Percentiles rank a stretch among this genome's conserved stretches.
These are phyloP conservation scores for Thermothielavioides terrestris DNA, from an alignment of 495 filamentous ascomycete genomes.

Conservation along the genomic window DNA sequence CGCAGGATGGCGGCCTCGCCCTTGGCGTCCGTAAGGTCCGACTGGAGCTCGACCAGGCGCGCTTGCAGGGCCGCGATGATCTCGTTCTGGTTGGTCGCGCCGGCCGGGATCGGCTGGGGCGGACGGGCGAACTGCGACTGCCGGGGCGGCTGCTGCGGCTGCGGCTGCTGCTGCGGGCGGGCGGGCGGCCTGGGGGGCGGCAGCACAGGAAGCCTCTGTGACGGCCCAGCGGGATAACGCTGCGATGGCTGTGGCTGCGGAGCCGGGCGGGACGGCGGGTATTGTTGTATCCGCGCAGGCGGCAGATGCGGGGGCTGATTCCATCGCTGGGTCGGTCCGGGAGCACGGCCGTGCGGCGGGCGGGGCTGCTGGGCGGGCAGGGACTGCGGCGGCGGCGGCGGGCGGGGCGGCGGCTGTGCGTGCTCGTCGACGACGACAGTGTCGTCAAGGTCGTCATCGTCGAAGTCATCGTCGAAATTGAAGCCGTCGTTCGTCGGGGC, in stretches of 20 bases:
- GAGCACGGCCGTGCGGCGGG: slow-evolving; percentile 5
- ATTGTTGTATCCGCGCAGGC: slow-evolving; percentile 11
- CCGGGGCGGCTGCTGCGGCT: slow-evolving; percentile 7
- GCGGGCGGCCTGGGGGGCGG: too few relatives aligned
- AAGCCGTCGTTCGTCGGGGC: not conserved
- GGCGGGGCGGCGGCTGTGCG: slow-evolving; percentile 5
- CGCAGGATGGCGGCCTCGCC: slow-evolving; percentile 47
- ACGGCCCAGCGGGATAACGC: not conserved
- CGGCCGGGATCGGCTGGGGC: slow-evolving; percentile 2
- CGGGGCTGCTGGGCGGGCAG: slow-evolving; percentile 9
- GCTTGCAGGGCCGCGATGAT: slow-evolving; percentile 23
- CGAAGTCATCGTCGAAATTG: slow-evolving; percentile 13
- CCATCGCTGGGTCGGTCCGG: slow-evolving; percentile 18
- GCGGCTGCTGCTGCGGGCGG: too few relatives aligned
- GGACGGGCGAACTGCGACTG: slow-evolving; percentile 24
- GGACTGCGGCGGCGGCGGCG: slow-evolving; percentile 1
- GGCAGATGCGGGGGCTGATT: slow-evolving; percentile 16
- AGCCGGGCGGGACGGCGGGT: slow-evolving; percentile 1
- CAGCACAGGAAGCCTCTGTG: slow-evolving; percentile 19
- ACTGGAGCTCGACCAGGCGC: slow-evolving; percentile 30
- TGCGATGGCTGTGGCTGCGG: slow-evolving; percentile 13
- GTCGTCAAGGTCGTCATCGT: slow-evolving; percentile 27
- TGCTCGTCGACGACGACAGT: slow-evolving; percentile 24
- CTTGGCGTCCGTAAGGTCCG: slow-evolving; percentile 35
- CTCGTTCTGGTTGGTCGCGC: slow-evolving; percentile 12